Conservation (phyloP, 805 yeast species). For the Cyberlindnera nakhonratchasimensis region DNA sequence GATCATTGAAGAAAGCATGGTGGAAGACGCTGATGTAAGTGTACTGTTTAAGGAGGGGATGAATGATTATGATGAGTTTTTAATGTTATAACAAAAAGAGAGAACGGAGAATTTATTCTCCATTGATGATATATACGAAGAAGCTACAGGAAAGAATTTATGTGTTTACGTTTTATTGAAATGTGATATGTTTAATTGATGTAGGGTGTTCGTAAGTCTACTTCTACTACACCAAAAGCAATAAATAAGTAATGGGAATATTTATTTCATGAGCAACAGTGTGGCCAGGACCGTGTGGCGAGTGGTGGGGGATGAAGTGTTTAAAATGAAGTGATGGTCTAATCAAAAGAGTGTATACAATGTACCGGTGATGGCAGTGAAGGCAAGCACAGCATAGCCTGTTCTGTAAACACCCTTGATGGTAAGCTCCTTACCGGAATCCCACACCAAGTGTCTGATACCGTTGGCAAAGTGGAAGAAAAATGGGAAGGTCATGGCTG, state of each 20-base stretch:
- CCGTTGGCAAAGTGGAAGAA: conserved; percentile 86
- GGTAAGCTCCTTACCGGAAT: conserved; percentile 74
- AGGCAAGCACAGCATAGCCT: conserved; percentile 79
- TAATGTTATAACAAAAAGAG: conserved; percentile 13
- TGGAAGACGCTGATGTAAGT: conserved; percentile 8
- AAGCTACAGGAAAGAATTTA: background rate
- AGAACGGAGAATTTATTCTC: no score
- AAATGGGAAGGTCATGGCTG: conserved; percentile 74
- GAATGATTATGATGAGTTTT: conserved; percentile 19
- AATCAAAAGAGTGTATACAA: conserved; percentile 30
- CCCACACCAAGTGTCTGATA: conserved; percentile 93
- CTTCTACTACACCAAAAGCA: no score
- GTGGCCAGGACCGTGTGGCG: no score
- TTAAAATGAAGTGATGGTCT: background rate
- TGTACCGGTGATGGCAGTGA: conserved; percentile 53
- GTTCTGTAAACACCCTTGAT: conserved; percentile 88
- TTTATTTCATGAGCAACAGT: background rate
- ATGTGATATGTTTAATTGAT: background rate
- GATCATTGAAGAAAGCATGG: conserved; percentile 3
- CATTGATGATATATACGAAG: background rate
- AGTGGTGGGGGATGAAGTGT: background rate
- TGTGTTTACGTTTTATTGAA: conserved; percentile 1
- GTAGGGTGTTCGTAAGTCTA: background rate
- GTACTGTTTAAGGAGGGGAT: conserved; percentile 1
- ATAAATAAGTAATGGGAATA: background rate